A percentile compares a stretch with the other conserved stretches of the same genome.
phyloP scores from a whole-genome alignment of 2,329 filamentous ascomycete species.

The Nothophaeocryptopus gaeumannii region DNA sequence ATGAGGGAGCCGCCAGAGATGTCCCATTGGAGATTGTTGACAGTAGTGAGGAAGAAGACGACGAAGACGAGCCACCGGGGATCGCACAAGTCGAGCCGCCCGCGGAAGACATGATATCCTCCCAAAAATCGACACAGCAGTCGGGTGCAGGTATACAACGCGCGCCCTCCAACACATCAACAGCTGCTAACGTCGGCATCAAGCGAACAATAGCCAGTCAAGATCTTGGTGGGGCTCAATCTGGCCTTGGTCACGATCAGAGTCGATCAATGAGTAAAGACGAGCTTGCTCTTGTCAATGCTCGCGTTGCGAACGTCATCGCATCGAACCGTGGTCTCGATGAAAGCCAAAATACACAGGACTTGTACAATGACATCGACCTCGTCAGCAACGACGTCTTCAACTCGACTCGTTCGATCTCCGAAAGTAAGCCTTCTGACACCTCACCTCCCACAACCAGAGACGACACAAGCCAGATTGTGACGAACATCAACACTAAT shows the following conservation, averaged over 20 bases:
- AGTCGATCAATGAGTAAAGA: no score
- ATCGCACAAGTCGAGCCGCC: background rate
- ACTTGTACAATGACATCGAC: constrained; percentile 18
- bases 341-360: constrained; percentile 7
- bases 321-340: background rate
- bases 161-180: background rate
- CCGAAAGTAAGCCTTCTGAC: constrained; percentile 22
- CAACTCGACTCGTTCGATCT: constrained; percentile 18
- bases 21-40: background rate
- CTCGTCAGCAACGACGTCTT: constrained; percentile 20
- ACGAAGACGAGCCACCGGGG: background rate
- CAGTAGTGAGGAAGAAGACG: background rate
- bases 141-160: constrained; percentile 7
- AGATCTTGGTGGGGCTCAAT: constrained; percentile 8
- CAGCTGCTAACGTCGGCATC: constrained; percentile 6
- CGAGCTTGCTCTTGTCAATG: no score
- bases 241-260: constrained; percentile 7
- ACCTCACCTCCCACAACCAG: background rate
- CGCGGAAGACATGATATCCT: background rate
- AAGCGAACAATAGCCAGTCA: constrained; percentile 7
- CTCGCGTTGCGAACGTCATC: no score
- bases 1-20: background rate
- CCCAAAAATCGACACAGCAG: constrained; percentile 4
- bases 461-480: constrained; percentile 7
- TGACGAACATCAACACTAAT: constrained; percentile 14